Base-by-base conservation (phyloP, 306 rosid species). In the Sesbania bispinosa region DNA sequence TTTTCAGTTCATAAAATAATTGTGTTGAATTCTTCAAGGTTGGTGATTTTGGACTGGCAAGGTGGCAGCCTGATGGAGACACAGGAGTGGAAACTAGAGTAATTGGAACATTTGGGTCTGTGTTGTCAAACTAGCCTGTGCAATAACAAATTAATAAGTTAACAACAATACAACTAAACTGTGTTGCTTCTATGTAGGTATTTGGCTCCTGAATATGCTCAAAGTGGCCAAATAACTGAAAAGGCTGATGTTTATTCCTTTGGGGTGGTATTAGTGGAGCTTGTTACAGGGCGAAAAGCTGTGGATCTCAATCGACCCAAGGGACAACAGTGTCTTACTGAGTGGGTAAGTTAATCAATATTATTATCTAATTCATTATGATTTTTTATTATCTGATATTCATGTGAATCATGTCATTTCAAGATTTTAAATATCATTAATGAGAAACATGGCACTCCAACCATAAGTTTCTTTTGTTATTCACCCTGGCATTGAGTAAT, bases 11-110 rank as follows among this genome's bases (percentile, higher is more conserved):
- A 35, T 59, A 15, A n/a, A 51, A 2, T 50, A 30, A 57, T 41
- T 50, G 36, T 11, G 15, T 71, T 38, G 11, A 70, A 77, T 58
- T 78, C 46, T 79, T 18, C 72, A 59, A 95, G 99, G 97, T 95
- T 73, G 99, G 99, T 41, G 99, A 95, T 84, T 95, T 95, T 78
- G 99, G 99, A 59, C 85, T 95, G n/a, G 99, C 99, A 53, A 89
- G 99, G 84, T 95, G 99, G 99, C 99, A 95, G 76, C 99, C 97
- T 0, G 97, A 95, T 53, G 97, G 97, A 50, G 99, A 89, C 69
- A 82, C 87, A 0, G 96, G 96, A 14, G 97, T 91, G 61, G 97
- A 95, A 61, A 95, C 99, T 1, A 82, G 99, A 85, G 99, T 95
- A 8, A 95, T 95, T 58, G 99, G 99, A 77, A 95, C 99, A 11